These are phyloP conservation scores for Penicillium canescens DNA, from an alignment of 495 filamentous ascomycete genomes.

Conservation along the genomic window DNA sequence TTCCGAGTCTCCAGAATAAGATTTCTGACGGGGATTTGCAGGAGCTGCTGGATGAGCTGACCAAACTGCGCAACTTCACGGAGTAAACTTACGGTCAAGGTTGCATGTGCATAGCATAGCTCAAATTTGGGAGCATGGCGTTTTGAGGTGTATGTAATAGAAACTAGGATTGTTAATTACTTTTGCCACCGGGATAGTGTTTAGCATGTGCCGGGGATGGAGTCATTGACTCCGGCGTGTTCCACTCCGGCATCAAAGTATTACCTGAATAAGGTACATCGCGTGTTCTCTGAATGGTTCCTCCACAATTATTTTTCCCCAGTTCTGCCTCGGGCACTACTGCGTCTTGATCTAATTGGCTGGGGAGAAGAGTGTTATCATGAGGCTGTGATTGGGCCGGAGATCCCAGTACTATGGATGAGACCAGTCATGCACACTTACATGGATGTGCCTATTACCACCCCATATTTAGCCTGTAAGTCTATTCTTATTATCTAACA, in stretches of 20 bases:
- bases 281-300: not conserved
- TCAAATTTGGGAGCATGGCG: constrained; percentile 18
- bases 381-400: constrained; percentile 13
- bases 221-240: constrained; percentile 6
- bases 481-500: constrained; percentile 7
- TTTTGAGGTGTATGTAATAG: constrained; percentile 13
- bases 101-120: not conserved
- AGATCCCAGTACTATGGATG: not conserved
- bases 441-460: too few relatives aligned
- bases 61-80: constrained; percentile 65
- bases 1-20: constrained; percentile 86
- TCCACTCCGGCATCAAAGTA: constrained; percentile 2
- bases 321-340: constrained; percentile 10
- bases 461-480: not conserved
- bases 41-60: constrained; percentile 85
- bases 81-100: constrained; percentile 30
- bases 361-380: constrained; percentile 14
- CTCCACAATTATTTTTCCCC: constrained; percentile 3
- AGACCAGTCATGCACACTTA: not conserved
- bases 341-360: constrained; percentile 19
- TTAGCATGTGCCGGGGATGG: constrained; percentile 18
- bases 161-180: not conserved
- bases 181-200: constrained; percentile 14
- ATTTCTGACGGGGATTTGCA: constrained; percentile 84
- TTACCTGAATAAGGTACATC: not conserved